Percentiles rank a stretch among this genome's conserved stretches.
Conservation (phyloP, 2,329 filamentous ascomycete species). For the Verruconis gallopava region DNA sequence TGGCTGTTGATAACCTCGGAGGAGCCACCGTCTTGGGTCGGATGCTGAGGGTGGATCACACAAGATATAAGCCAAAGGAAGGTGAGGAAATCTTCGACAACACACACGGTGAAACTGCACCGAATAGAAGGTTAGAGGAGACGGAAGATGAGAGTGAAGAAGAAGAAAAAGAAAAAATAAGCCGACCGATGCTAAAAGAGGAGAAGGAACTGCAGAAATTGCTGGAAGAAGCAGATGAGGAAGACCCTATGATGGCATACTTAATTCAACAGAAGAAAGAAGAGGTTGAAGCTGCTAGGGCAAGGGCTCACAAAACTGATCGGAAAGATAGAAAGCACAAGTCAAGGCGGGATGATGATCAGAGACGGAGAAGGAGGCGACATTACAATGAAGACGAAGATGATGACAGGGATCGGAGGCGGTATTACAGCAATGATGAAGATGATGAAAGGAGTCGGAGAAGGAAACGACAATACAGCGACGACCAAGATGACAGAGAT, state of each 20-base stretch:
- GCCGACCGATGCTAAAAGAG: constrained; percentile 59
- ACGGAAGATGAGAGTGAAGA: constrained; percentile 27
- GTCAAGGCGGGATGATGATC: neutral
- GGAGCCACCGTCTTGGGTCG: constrained; percentile 73
- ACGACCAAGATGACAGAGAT: neutral
- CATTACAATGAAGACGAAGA: neutral
- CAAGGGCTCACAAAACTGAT: neutral
- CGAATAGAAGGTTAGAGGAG: constrained; percentile 24
- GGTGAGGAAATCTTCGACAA: constrained; percentile 43
- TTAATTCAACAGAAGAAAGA: constrained; percentile 84
- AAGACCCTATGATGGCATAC: constrained; percentile 94
- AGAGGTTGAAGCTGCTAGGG: constrained; percentile 34
- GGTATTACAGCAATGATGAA: neutral
- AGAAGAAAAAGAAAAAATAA: constrained; percentile 20
- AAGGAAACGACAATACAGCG: neutral
- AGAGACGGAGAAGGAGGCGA: neutral
- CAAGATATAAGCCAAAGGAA: constrained; percentile 77
- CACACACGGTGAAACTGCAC: constrained; percentile 5
- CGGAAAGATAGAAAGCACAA: neutral
- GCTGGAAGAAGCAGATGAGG: constrained; percentile 73
- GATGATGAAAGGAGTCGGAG: neutral
- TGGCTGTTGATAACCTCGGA: constrained; percentile 91
- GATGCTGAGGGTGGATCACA: constrained; percentile 79
- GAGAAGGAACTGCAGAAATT: constrained; percentile 67
- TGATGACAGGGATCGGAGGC: too few species aligned